Percentiles rank a stretch among this genome's conserved stretches.
Evolutionary conservation across 2,329 filamentous ascomycete genomes (phyloP).

Genomic region (Cladophialophora chaetospira): DNA sequence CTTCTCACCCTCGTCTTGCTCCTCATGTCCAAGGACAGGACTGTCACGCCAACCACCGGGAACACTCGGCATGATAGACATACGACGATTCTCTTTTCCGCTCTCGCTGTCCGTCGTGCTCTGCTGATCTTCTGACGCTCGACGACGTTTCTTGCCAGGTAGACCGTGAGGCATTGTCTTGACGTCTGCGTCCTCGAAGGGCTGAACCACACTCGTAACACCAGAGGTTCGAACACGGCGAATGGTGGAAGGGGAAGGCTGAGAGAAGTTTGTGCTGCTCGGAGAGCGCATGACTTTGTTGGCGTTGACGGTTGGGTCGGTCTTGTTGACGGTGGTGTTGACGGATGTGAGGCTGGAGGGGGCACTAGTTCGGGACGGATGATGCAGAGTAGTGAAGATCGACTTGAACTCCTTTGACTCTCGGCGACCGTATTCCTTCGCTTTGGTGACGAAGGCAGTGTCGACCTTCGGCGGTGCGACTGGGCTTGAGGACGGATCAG

Average conservation of each 20-base stretch:
- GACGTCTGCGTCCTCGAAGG: slow-evolving; percentile 32
- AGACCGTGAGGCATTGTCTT: slow-evolving; percentile 34
- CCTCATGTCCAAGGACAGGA: slow-evolving; percentile 1
- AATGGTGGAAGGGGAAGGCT: slow-evolving; percentile 40
- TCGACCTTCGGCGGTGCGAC: slow-evolving; percentile 10
- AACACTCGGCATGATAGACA: slow-evolving; percentile 26
- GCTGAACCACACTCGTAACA: slow-evolving; percentile 25
- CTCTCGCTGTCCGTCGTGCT: slow-evolving; percentile 19
- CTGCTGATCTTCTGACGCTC: slow-evolving; percentile 31
- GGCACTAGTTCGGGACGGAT: slow-evolving; percentile 22
- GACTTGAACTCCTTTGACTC: slow-evolving; percentile 35
- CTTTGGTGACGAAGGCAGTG: slow-evolving; percentile 23
- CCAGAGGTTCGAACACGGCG: slow-evolving; percentile 44
- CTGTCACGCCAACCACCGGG: slow-evolving; percentile 32
- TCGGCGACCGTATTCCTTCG: slow-evolving; percentile 36
- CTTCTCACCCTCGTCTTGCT: slow-evolving; percentile 33
- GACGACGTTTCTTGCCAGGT: slow-evolving; percentile 39
- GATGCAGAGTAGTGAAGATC: slow-evolving; percentile 35
- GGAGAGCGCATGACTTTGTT: slow-evolving; percentile 28
- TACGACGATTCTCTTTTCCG: slow-evolving; percentile 30
- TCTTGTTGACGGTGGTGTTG: slow-evolving; percentile 29
- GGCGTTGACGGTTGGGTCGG: slow-evolving; percentile 20
- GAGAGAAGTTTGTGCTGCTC: slow-evolving; percentile 41
- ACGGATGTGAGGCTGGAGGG: slow-evolving; percentile 26
- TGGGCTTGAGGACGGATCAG: slow-evolving; percentile 26